phyloP scores from a whole-genome alignment of 306 rosid genomes.

The Chamaecrista fasciculata region DNA sequence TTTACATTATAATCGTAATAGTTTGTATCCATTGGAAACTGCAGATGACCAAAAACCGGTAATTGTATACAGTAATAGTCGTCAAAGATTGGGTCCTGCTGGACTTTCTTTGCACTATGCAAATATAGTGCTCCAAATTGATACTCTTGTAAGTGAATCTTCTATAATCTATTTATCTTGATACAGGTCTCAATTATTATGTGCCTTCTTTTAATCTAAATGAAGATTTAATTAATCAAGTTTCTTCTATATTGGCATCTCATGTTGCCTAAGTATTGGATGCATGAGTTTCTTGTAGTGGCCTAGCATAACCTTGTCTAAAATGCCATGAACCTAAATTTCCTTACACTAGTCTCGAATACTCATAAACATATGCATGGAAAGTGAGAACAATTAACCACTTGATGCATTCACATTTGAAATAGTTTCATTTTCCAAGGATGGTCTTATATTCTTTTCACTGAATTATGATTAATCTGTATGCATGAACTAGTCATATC shows the following conservation, averaged over 20 bases:
- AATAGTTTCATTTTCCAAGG: not conserved
- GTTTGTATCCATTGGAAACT: conserved; percentile 21
- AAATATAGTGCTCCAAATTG: conserved; percentile 80
- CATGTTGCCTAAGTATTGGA: not conserved
- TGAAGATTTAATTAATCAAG: not conserved
- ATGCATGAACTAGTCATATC: not conserved
- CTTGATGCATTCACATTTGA: not conserved
- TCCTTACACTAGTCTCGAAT: not conserved
- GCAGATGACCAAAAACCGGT: conserved; percentile 51
- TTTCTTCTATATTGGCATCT: not conserved
- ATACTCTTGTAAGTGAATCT: conserved; percentile 67
- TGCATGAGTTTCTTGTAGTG: not conserved
- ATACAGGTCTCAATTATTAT: not conserved
- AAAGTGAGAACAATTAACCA: not conserved
- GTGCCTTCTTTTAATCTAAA: not conserved
- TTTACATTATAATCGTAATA: conserved; percentile 23
- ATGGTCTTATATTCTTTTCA: not conserved
- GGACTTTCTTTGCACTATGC: conserved; percentile 91
- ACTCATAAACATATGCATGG: not conserved
- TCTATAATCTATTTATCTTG: conserved; percentile 25
- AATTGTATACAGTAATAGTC: conserved; percentile 39
- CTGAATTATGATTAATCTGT: not conserved
- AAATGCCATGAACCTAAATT: not conserved
- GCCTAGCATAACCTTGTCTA: not conserved
- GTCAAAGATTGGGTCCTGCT: conserved; percentile 72